These are phyloP conservation scores for Extremus antarcticus DNA, from an alignment of 495 filamentous ascomycete species.

Conservation along the genomic window DNA sequence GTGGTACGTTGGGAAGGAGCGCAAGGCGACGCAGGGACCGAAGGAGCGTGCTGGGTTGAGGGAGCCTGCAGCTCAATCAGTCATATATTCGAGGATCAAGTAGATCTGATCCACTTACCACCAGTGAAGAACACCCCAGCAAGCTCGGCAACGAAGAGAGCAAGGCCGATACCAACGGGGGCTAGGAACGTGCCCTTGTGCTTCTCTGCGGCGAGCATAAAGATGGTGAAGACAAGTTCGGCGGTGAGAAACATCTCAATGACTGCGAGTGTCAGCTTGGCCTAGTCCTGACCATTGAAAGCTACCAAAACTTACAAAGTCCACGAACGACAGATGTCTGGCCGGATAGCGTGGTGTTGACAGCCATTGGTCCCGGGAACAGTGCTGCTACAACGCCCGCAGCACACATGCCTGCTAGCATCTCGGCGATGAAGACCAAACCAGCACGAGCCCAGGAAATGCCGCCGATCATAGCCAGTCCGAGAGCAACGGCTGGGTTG, in stretches of 20 bases:
- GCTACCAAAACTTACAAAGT: conserved; percentile 20
- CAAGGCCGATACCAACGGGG: conserved; percentile 41
- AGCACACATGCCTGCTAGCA: conserved; percentile 47
- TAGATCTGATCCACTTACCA: conserved; percentile 2
- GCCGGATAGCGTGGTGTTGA: conserved; percentile 34
- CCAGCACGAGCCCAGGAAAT: conserved; percentile 38
- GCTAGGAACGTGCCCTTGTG: conserved; percentile 43
- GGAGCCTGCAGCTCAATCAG: conserved; percentile 23
- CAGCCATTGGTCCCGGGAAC: conserved; percentile 40
- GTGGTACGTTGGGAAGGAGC: conserved; percentile 20
- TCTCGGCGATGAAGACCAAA: conserved; percentile 45
- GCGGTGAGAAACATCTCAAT: conserved; percentile 46
- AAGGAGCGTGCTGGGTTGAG: conserved; percentile 26
- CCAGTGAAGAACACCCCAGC: conserved; percentile 20
- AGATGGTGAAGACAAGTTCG: conserved; percentile 44
- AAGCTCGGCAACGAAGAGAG: conserved; percentile 43
- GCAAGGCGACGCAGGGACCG: conserved; percentile 22
- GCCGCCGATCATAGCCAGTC: conserved; percentile 46
- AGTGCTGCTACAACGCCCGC: conserved; percentile 41
- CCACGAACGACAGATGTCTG: conserved; percentile 40
- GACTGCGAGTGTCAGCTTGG: conserved; percentile 17
- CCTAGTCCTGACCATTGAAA: conserved; percentile 2
- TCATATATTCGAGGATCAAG: background rate
- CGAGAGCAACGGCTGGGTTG: conserved; percentile 38
- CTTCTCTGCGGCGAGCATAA: conserved; percentile 49